Percentiles rank a stretch among this genome's conserved stretches.
These are phyloP conservation scores for Irineochytrium annulatum DNA, from an alignment of 192 early-diverging fungal species.

Conservation along the genomic window DNA sequence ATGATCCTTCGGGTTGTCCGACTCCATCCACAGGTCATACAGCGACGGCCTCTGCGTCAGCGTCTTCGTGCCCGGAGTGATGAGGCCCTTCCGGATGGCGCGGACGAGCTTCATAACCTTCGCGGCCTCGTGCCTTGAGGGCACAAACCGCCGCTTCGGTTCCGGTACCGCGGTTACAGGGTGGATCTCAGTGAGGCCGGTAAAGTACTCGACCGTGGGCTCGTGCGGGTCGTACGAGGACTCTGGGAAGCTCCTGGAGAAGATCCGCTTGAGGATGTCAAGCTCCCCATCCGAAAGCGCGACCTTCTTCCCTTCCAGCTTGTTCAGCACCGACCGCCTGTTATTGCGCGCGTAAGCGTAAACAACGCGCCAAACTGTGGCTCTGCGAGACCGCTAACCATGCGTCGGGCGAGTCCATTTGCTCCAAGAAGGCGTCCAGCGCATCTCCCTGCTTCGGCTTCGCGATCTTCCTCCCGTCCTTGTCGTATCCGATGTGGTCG, in stretches of 20 bases:
- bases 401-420: conserved; percentile 88
- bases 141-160: conserved; percentile 91
- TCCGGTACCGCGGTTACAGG: conserved; percentile 89
- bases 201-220: conserved; percentile 90
- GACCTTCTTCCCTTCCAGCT: conserved; percentile 74
- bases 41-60: conserved; percentile 55
- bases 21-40: conserved; percentile 86
- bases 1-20: conserved; percentile 55
- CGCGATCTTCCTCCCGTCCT: conserved; percentile 89
- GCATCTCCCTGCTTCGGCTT: conserved; percentile 74
- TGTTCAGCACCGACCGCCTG: conserved; percentile 74
- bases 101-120: conserved; percentile 85
- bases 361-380: not conserved
- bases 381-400: conserved; percentile 45
- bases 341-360: not conserved
- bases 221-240: conserved; percentile 83
- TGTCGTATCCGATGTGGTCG: conserved; percentile 93
- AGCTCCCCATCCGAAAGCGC: conserved; percentile 85
- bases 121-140: conserved; percentile 91
- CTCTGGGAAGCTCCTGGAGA: conserved; percentile 77
- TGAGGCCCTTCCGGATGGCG: conserved; percentile 85
- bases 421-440: conserved; percentile 87
- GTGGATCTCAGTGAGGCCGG: conserved; percentile 71
- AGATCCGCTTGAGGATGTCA: conserved; percentile 86
- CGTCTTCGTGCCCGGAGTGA: conserved; percentile 56